These are phyloP conservation scores for Flaveria brownii DNA, from an alignment of 129 eudicot genomes.

Conservation along the genomic window DNA sequence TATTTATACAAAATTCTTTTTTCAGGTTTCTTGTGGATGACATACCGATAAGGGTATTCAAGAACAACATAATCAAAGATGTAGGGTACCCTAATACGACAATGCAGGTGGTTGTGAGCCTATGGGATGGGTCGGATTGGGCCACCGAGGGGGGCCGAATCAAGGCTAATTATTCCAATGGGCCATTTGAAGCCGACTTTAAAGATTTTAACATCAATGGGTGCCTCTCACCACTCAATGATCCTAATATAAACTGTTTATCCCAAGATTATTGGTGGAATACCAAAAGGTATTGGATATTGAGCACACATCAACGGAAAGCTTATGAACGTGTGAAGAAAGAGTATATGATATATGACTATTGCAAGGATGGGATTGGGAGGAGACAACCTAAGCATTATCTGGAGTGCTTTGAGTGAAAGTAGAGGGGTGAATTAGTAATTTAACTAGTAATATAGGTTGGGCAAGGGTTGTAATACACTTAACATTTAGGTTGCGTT, in stretches of 20 bases:
- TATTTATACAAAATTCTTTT: neutral
- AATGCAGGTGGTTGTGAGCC: constrained; percentile 54
- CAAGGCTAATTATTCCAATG: constrained; percentile 45
- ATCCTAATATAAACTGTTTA: constrained; percentile 25
- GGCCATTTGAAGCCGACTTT: constrained; percentile 50
- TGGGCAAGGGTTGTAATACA: neutral
- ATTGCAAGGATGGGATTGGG: constrained; percentile 48
- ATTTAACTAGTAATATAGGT: neutral
- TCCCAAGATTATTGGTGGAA: constrained; percentile 62
- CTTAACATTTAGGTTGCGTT: too few relatives aligned
- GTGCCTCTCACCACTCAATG: constrained; percentile 28
- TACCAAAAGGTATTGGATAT: constrained; percentile 26
- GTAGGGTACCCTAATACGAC: constrained; percentile 55
- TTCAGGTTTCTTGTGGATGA: constrained; percentile 67
- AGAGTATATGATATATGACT: constrained; percentile 57
- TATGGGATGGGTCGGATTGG: constrained; percentile 73
- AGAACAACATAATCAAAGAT: constrained; percentile 52
- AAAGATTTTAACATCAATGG: constrained; percentile 51
- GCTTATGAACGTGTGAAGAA: constrained; percentile 31
- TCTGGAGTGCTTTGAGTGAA: constrained; percentile 48
- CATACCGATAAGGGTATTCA: constrained; percentile 67
- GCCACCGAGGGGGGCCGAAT: constrained; percentile 60
- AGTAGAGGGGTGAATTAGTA: too few relatives aligned
- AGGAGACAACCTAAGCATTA: constrained; percentile 48
- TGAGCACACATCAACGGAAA: constrained; percentile 28